Evolutionary conservation across 345 rosid species (phyloP), one percentile per base, ranked within the genome.

Genomic region (Lepidium sativum): DNA sequence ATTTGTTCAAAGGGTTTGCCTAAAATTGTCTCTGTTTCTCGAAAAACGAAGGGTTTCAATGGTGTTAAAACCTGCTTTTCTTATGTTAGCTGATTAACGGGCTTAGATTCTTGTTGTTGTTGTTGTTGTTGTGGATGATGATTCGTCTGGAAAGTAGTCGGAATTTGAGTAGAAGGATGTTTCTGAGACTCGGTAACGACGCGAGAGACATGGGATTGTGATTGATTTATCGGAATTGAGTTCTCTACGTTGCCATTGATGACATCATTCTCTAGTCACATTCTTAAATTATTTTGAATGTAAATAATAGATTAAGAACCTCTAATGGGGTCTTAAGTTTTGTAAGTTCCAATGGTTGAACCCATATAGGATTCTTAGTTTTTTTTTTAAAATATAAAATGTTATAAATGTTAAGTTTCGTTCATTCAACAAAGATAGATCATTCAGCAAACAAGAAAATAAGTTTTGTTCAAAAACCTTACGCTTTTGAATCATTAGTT

Each of bases 1-100:
- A 90, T 79, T 43, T 87, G 89, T 37, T 86, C 91, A 51, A 82
- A 81, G 20, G 92, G 86, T 52, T 82, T 84, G 4, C 84, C 96
- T 9, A 90, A 74, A 15, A 90, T 72, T 13, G 85, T 73, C 9
- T 80, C 83, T 55, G 78, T 59, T 59, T 47, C 67, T 40, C 42
- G 72, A 2, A 57, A 21, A n/a, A 4, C 67, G 29, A 52, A 29
- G 6, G 77, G 72, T 59, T 73, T 66, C 56, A 42, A 27, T 51
- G 72, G 62, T 44, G 37, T 51, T 47, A n/a, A 6, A 27, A 25
- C 63, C 35, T 70, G 63, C 1, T 62, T 59, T 37, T 40, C 32
- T 21, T 52, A 16, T 23, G 50, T 41, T 14, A 2, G 14, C 69
- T 68, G 54, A 60, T 51, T 33, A 21, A 43, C 27, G 4, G 68